Evolutionary conservation across 139 green algal genomes (phyloP).

Genomic region (Chlorella ohadii): DNA sequence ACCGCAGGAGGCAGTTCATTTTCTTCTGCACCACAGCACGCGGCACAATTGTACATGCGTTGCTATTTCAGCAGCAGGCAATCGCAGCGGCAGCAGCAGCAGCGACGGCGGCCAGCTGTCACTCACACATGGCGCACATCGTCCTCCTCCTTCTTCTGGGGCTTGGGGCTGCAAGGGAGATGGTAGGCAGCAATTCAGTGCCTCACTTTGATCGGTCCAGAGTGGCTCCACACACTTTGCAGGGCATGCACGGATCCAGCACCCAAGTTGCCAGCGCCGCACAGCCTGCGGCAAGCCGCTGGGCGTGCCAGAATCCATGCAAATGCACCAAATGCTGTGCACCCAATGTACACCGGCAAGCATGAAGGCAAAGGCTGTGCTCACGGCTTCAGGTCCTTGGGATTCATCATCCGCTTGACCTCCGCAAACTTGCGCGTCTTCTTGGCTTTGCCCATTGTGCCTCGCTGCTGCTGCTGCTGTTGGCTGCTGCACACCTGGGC

Average conservation of each 20-base stretch:
- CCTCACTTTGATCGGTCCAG: too few species aligned
- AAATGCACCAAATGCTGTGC: too few species aligned
- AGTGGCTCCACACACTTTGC: too few species aligned
- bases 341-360: too few species aligned
- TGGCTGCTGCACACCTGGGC: too few species aligned
- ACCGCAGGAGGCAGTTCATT: background rate
- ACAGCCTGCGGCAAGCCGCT: too few species aligned
- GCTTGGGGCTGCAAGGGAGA: constrained; percentile 30
- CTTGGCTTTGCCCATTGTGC: constrained; percentile 93
- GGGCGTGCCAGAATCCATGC: too few species aligned
- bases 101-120: background rate
- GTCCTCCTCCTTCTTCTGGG: constrained; percentile 68
- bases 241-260: too few species aligned
- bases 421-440: constrained; percentile 97
- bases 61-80: too few species aligned
- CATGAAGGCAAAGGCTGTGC: background rate
- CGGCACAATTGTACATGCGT: background rate
- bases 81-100: too few species aligned
- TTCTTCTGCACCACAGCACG: background rate
- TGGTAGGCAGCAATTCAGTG: background rate
- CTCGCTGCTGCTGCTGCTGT: background rate
- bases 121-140: constrained; percentile 74
- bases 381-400: constrained; percentile 85
- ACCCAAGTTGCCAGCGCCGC: too few species aligned
- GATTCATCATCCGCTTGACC: constrained; percentile 93